These are phyloP conservation scores for Bonnemaisonia californica DNA, from an alignment of 31 red algal species.

Conservation along the genomic window DNA sequence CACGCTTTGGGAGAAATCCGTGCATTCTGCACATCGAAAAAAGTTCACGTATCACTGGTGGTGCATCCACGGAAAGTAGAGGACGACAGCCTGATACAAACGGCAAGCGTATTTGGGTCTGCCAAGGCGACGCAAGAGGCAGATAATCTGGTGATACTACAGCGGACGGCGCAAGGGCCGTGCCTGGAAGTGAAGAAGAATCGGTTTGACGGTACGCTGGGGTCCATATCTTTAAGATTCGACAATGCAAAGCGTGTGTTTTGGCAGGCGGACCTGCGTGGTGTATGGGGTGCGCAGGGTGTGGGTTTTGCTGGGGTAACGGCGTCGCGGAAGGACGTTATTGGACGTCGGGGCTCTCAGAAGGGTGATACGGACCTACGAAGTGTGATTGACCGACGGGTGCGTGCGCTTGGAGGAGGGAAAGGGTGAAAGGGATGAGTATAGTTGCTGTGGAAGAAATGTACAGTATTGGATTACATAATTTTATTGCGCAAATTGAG, in stretches of 20 bases:
- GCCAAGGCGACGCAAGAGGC: conserved; percentile 97
- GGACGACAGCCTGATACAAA: conserved; percentile 72
- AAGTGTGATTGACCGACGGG: too few species aligned
- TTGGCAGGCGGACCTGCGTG: not conserved
- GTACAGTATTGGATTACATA: too few species aligned
- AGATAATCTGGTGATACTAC: conserved; percentile 88
- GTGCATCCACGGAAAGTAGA: conserved; percentile 91
- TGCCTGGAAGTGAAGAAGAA: conserved; percentile 82
- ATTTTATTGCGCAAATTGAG: too few species aligned
- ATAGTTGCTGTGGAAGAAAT: too few species aligned
- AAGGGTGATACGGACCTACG: too few species aligned
- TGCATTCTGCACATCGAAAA: conserved; percentile 61
- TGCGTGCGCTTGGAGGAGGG: too few species aligned
- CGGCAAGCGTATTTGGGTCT: conserved; percentile 82
- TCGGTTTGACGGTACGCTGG: conserved; percentile 76
- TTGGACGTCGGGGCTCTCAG: too few species aligned
- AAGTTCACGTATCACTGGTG: conserved; percentile 89
- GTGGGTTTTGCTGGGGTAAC: too few species aligned
- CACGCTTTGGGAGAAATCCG: conserved; percentile 75
- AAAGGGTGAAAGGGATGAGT: too few species aligned
- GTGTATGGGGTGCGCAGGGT: too few species aligned
- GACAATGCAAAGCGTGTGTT: conserved; percentile 43
- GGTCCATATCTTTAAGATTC: conserved; percentile 60
- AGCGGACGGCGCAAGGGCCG: conserved; percentile 41
- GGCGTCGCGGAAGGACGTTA: not conserved